Base-by-base conservation (phyloP, 169 alveolate genomes). In the Cryptosporidium ryanae region DNA sequence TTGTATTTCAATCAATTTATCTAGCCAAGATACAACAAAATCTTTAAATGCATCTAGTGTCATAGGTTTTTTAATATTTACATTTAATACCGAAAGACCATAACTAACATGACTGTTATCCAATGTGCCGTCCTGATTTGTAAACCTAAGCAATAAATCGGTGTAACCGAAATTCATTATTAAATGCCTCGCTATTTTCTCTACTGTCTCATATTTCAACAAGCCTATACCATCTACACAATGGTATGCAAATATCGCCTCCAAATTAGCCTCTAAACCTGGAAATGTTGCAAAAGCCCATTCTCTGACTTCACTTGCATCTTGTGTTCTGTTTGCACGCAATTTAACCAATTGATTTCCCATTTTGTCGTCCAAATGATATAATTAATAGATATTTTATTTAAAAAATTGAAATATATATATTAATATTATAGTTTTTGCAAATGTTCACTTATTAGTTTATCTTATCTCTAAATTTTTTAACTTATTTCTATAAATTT, bases 221-320 rank as follows among this genome's bases (percentile, higher is more conserved):
- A 76, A 34, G 7, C 87, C 87, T 31, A 61, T 61, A 23, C 87
- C 87, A 61, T 76, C 87, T 12, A 27, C 49, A 25, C 76, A 76
- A 18, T 76, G 87, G 59, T 76, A 76, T 10, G 87, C 87, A 76
- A 76, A 76, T 18, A 76, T 59, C 10, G 87, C 71, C 29, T 76
- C 87, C 32, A 76, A 38, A 32, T 76, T 76, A 6, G 87, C 34
- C 46, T 76, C 87, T 44, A 76, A 43, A 34, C 87, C 87, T 15
- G 87, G 87, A 59, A 76, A 76, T 7, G 87, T 76, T 38, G 76
- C 71, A 44, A 76, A 76, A 2, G 87, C 87, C 87, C 87, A 76
- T 34, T 76, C 76, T 76, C 87, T 34, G 52, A 76, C 87, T 17
- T 76, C 87, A 15, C 44, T 44, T 25, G 87, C 87, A 76, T 76